Evolutionary conservation across 2,329 filamentous ascomycete species (phyloP), one percentile per base, ranked within the genome.

Genomic region (Pestalotiopsis sp.): DNA sequence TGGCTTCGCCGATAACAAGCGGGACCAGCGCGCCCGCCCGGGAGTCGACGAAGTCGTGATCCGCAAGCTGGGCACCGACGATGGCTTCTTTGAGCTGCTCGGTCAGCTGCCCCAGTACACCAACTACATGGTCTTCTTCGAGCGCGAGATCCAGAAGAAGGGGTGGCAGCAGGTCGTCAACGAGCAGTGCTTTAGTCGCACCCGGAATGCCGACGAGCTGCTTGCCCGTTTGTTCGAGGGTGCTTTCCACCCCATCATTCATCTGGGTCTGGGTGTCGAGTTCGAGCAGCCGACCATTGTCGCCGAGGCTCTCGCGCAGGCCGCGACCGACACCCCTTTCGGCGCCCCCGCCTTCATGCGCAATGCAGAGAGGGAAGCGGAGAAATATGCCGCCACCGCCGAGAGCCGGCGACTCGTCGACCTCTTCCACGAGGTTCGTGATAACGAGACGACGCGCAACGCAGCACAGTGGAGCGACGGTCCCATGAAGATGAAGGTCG

Each of bases 201-300:
- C 87, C 69, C 82, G 85, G 49, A 74, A 82, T 65, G 87, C 90
- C 2, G 86, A 92, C 69, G 83, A 83, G 66, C 83, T 93, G 82
- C 78, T 93, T 0, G 83, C 81, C 0, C 82, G 88, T 20, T 67
- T 73, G 66, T 73, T 68, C 73, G 70, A 76, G 84, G 88, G 90
- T 2, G 85, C 90, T 65, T 78, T 91, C 5, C 91, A 93, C 72
- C 90, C 90, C 1, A 78, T 92, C 17, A 92, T 93, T 67, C 90
- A 93, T 72, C 82, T 92, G 2, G 90, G 90, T 0, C 91, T 92
- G 68, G 91, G 88, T 0, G 76, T 93, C 59, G 91, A 93, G 74
- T 92, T 92, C 73, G 79, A 87, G 7, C 90, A 91, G 72, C 90
- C 90, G 0, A 86, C 86, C 11, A 87, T 93, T 69, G 82, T 93